Percentiles rank a stretch among this genome's conserved stretches.
phyloP scores from a whole-genome alignment of 495 filamentous ascomycete genomes.

The Lentithecium fluviatile region DNA sequence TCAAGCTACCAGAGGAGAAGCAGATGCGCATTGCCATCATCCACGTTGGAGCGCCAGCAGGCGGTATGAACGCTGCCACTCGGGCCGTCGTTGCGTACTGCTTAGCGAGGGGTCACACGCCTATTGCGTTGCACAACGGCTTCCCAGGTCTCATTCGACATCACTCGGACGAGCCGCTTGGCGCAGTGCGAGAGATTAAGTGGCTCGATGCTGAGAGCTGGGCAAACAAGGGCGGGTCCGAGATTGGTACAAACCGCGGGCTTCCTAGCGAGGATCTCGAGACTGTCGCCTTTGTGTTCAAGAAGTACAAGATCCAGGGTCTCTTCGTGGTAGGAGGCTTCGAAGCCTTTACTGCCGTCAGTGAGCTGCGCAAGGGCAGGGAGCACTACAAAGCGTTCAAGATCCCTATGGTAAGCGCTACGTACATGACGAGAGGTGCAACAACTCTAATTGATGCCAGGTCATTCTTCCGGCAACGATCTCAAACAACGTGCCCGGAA shows the following conservation, averaged over 20 bases:
- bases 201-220: conserved; percentile 96
- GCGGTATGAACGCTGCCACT: conserved; percentile 97
- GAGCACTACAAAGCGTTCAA: conserved; percentile 77
- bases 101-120: conserved; percentile 85
- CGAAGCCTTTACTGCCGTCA: conserved; percentile 91
- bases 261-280: conserved; percentile 81
- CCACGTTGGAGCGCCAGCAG: conserved; percentile 96
- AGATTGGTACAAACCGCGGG: conserved; percentile 96
- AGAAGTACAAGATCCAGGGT: conserved; percentile 82
- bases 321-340: conserved; percentile 94
- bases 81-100: conserved; percentile 96
- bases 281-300: conserved; percentile 79
- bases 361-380: conserved; percentile 77
- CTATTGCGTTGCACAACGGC: conserved; percentile 91
- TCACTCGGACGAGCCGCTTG: conserved; percentile 74
- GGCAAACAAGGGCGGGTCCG: conserved; percentile 94
- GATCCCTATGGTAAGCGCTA: conserved; percentile 71
- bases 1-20: conserved; percentile 70
- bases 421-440: background rate
- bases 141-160: conserved; percentile 94
- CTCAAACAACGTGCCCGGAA: conserved; percentile 97
- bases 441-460: background rate
- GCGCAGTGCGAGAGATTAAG: conserved; percentile 76
- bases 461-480: conserved; percentile 88
- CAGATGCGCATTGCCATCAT: conserved; percentile 92